Evolutionary conservation across 1,139 yeast species (phyloP), one percentile per base, ranked within the genome.

Genomic region (Saccharomyces uvarum): DNA sequence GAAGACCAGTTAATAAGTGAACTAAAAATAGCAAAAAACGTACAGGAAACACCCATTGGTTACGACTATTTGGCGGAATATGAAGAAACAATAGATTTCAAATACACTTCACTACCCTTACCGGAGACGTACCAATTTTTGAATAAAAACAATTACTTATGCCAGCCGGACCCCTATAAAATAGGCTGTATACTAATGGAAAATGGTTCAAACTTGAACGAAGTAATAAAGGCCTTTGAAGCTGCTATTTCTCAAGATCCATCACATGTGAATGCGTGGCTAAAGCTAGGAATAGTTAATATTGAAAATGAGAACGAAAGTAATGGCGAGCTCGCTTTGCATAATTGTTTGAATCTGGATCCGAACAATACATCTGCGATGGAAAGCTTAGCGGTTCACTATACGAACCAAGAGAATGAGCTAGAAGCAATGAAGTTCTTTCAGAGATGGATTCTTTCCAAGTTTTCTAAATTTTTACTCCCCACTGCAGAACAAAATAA

Each of bases 231-330:
- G 63, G 97, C 97, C 2, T 93, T 93, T 70, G 99, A 93, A 72
- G 98, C 98, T 2, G 98, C 98, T 0, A 88, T 91, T 41, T 89
- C 88, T 70, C 82, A 83, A 63, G 77, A 90, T 63, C 82, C 89
- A 16, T 75, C 76, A 44, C 97, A 91, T 65, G 81, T 86, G 2
- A 88, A 88, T 69, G 98, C 98, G 0, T 93, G 99, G 99, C 77
- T 88, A 56, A 84, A 86, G 63, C 75, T 93, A 51, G 99, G 99
- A 4, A 86, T 88, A 61, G 97, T 90, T 8, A 98, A 93, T 73
- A 93, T 96, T 1, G 97, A 90, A 71, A 93, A 93, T 70, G 99
- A 93, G 71, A 91, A 91, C 76, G 99, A 93, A 71, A 81, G 86
- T 58, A 93, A 93, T 19, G 97, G 98, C 21, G 86, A 93, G 53